A percentile compares a stretch with the other conserved stretches of the same genome.
Evolutionary conservation across 495 filamentous ascomycete genomes (phyloP).

Genomic region (Rhypophila decipiens): DNA sequence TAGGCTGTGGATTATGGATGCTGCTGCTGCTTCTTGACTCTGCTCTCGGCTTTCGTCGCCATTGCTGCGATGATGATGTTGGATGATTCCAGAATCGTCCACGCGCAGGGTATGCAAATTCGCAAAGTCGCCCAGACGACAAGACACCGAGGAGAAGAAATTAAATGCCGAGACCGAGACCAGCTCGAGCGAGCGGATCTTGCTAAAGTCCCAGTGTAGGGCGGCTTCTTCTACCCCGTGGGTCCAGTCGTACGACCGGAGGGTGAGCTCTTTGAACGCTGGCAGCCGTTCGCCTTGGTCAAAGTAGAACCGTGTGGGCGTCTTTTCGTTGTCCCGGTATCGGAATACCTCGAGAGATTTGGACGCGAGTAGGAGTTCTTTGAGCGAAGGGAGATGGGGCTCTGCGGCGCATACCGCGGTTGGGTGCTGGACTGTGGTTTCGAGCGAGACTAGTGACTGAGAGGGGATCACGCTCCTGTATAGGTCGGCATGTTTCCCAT

Average conservation of each 20-base stretch:
- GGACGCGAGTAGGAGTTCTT: slow-evolving; percentile 18
- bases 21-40: too few relatives aligned
- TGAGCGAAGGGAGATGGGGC: slow-evolving; percentile 19
- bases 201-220: slow-evolving; percentile 28
- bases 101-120: slow-evolving; percentile 15
- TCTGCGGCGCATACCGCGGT: slow-evolving; percentile 15
- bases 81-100: slow-evolving; percentile 18
- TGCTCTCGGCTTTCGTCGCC: slow-evolving; percentile 2
- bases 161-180: slow-evolving; percentile 21
- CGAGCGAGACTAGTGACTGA: slow-evolving; percentile 13
- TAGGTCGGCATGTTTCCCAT: neutral
- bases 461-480: neutral
- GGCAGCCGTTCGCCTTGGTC: slow-evolving; percentile 21
- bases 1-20: slow-evolving; percentile 14
- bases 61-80: slow-evolving; percentile 1
- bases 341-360: slow-evolving; percentile 16
- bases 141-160: slow-evolving; percentile 22
- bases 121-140: slow-evolving; percentile 10
- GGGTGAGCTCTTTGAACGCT: slow-evolving; percentile 19
- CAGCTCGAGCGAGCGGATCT: slow-evolving; percentile 18
- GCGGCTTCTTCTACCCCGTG: slow-evolving; percentile 14
- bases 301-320: slow-evolving; percentile 23
- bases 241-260: slow-evolving; percentile 30
- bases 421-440: slow-evolving; percentile 13
- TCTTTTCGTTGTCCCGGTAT: slow-evolving; percentile 21